A percentile compares a stretch with the other conserved stretches of the same genome.
Conservation (phyloP, 2,329 filamentous ascomycete species). For the Aspergillus sp. region DNA sequence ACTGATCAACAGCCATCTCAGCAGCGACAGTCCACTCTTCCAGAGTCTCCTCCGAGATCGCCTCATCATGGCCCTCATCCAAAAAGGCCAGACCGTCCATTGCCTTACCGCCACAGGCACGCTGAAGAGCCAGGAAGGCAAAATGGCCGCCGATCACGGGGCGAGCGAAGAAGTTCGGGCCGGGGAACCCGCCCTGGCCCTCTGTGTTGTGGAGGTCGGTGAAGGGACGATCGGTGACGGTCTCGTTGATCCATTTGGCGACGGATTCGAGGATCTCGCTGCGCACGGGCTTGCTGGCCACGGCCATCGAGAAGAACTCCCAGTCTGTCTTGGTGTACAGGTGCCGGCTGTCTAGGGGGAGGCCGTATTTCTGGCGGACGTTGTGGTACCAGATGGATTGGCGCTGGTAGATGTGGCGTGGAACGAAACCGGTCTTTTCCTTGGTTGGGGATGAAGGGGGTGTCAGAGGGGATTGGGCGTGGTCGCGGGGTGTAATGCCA, state of each 20-base stretch:
- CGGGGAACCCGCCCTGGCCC: conserved; percentile 71
- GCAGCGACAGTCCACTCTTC: conserved; percentile 21
- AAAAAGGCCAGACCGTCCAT: conserved; percentile 56
- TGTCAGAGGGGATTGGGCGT: conserved; percentile 1
- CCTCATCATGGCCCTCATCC: conserved; percentile 29
- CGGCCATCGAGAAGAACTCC: conserved; percentile 85
- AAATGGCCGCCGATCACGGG: conserved; percentile 86
- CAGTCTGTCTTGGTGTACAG: conserved; percentile 87
- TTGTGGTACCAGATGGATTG: conserved; percentile 79
- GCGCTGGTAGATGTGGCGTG: conserved; percentile 71
- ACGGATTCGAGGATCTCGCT: conserved; percentile 71
- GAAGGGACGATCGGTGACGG: conserved; percentile 70
- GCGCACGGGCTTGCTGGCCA: conserved; percentile 67
- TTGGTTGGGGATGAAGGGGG: conserved; percentile 16
- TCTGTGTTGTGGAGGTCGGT: conserved; percentile 84
- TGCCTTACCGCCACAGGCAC: conserved; percentile 72
- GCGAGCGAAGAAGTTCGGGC: conserved; percentile 73
- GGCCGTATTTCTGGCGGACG: conserved; percentile 76
- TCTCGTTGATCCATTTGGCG: conserved; percentile 82
- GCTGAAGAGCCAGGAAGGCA: conserved; percentile 76
- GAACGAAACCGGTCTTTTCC: conserved; percentile 61
- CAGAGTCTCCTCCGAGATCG: conserved; percentile 15
- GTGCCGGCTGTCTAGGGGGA: conserved; percentile 79
- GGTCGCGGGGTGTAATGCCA: conserved; percentile 18
- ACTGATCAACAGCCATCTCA: conserved; percentile 23